These are phyloP conservation scores for Lactarius tabidus DNA, from an alignment of 768 basidiomycete species.

Conservation along the genomic window DNA sequence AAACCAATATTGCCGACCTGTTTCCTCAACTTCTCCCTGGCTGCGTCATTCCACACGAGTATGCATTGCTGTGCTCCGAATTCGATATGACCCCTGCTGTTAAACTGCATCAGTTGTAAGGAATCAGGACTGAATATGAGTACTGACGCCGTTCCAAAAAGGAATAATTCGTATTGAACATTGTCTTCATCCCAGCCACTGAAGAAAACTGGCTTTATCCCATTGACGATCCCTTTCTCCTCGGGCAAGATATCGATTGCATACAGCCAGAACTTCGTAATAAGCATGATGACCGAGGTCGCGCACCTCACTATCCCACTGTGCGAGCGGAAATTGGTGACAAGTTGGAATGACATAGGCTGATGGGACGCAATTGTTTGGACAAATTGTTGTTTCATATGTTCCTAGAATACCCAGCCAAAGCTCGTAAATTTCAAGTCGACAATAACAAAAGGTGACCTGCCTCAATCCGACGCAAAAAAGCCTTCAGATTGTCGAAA, in stretches of 20 bases:
- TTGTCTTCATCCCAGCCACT: slow-evolving; percentile 30
- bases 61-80: slow-evolving; percentile 34
- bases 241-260: slow-evolving; percentile 32
- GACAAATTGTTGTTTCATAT: neutral
- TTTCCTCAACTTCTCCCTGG: slow-evolving; percentile 28
- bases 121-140: neutral
- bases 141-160: slow-evolving; percentile 32
- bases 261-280: slow-evolving; percentile 32
- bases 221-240: slow-evolving; percentile 33
- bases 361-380: neutral
- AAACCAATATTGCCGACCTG: slow-evolving; percentile 31
- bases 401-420: neutral
- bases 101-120: slow-evolving; percentile 8
- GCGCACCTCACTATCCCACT: slow-evolving; percentile 36
- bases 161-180: slow-evolving; percentile 34
- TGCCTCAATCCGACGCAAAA: slow-evolving; percentile 58
- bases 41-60: slow-evolving; percentile 34
- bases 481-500: slow-evolving; percentile 66
- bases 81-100: slow-evolving; percentile 27
- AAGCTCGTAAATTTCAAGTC: neutral
- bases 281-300: slow-evolving; percentile 31
- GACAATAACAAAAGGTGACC: neutral
- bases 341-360: slow-evolving; percentile 33
- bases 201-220: slow-evolving; percentile 32
- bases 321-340: slow-evolving; percentile 36